Evolutionary conservation across 768 basidiomycete genomes (phyloP), one percentile per base, ranked within the genome.

Genomic region (Saitozyma podzolica): DNA sequence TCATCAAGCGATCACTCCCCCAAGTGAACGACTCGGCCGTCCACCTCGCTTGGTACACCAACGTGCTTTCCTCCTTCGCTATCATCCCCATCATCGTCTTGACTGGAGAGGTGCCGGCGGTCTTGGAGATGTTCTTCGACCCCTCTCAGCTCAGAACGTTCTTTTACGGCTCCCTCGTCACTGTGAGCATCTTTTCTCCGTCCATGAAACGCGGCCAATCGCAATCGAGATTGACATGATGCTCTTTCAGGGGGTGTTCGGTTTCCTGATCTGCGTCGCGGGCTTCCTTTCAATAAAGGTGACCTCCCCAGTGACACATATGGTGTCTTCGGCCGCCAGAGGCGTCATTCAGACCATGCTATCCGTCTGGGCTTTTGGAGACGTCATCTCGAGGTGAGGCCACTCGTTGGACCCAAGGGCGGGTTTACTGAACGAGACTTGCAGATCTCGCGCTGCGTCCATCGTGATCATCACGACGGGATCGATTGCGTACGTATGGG

Each of bases 271-370:
- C n/a, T n/a, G n/a, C n/a, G n/a, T n/a, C n/a, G n/a, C 93, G 9
- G 91, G 91, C 67, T 81, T 93, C 63, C 84, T 97, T 40, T 92
- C 90, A 37, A 94, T 97, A 83, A 93, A 97, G 79, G 89, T 97
- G 65, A 97, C 93, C 6, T 93, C 91, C 0, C 93, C 93, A n/a
- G 91, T 95, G 78, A 93, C 93, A 1, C 93, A 97, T 80, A 97
- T 97, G 93, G 83, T 96, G 37, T 94, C 92, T 14, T 63, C 61
- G 7, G 55, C 61, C 19, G 56, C 56, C 1, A 16, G 64, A 13
- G 59, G 64, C 29, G 59, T 65, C 17, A 37, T 66, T 3, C 65
- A 66, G 43, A 62, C 61, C 10, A 13, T 59, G 11, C 37, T 66
- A 11, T 45, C 43, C 14, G 61, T 63, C 5, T 52, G 55, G 54